These are phyloP conservation scores for Ulmus americana DNA, from an alignment of 331 rosid species.

Conservation along the genomic window DNA sequence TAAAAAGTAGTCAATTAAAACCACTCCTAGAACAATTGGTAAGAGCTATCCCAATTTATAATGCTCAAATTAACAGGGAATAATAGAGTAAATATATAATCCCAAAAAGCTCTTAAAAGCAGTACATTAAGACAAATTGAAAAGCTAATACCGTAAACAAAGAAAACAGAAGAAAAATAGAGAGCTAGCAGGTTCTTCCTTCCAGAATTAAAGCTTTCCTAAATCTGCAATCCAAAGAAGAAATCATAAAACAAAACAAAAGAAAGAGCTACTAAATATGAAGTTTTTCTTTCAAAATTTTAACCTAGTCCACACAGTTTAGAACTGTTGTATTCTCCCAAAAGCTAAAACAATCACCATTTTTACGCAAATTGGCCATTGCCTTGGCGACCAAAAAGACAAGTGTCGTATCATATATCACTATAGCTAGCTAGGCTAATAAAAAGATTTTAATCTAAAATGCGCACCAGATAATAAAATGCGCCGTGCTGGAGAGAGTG, in stretches of 20 bases:
- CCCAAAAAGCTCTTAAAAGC: background rate
- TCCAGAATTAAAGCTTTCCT: constrained; percentile 21
- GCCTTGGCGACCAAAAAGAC: too few relatives aligned
- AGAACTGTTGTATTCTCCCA: background rate
- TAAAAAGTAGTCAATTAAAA: too few relatives aligned
- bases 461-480: constrained; percentile 62
- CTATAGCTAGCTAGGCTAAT: too few relatives aligned
- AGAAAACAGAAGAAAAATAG: constrained; percentile 11
- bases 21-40: too few relatives aligned
- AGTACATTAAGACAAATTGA: background rate
- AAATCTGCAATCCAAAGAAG: constrained; percentile 48
- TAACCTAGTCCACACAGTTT: background rate
- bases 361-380: too few relatives aligned
- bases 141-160: constrained; percentile 5
- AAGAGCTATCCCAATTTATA: background rate
- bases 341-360: too few relatives aligned
- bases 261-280: background rate
- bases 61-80: constrained; percentile 7
- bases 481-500: constrained; percentile 82
- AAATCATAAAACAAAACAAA: constrained; percentile 8
- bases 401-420: too few relatives aligned
- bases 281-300: background rate
- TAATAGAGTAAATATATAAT: constrained; percentile 18
- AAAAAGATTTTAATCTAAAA: background rate
- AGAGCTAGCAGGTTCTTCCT: constrained; percentile 12